Evolutionary conservation across 495 filamentous ascomycete species (phyloP).

Genomic region (Hyaloscypha variabilis): DNA sequence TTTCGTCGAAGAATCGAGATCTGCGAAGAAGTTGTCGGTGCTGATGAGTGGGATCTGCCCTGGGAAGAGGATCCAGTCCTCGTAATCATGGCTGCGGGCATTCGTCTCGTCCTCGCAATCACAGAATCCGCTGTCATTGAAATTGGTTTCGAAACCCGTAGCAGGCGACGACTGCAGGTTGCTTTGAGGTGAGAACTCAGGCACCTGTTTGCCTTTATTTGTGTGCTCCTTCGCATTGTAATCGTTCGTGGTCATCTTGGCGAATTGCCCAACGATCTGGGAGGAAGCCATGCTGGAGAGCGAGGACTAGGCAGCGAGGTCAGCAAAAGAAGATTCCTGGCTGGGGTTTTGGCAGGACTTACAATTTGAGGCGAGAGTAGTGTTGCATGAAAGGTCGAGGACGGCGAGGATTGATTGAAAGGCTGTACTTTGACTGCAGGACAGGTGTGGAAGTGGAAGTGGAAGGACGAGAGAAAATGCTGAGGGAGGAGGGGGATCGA

Average conservation of each 20-base stretch:
- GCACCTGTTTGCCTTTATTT: not conserved
- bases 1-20: slow-evolving; percentile 1
- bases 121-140: slow-evolving; percentile 14
- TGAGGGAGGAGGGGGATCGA: not conserved
- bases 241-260: slow-evolving; percentile 7
- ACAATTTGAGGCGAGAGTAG: slow-evolving; percentile 12
- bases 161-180: not conserved
- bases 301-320: slow-evolving; percentile 17
- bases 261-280: not conserved
- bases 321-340: not conserved
- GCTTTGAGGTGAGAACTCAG: slow-evolving; percentile 5
- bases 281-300: slow-evolving; percentile 14
- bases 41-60: not conserved
- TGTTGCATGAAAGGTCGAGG: slow-evolving; percentile 3
- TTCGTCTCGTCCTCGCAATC: slow-evolving; percentile 12
- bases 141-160: not conserved
- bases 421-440: not conserved
- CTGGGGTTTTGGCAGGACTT: not conserved
- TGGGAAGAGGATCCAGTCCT: slow-evolving; percentile 14
- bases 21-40: slow-evolving; percentile 17
- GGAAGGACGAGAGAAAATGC: not conserved
- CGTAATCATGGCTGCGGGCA: slow-evolving; percentile 9
- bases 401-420: not conserved
- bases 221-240: not conserved
- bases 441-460: not conserved